Evolutionary conservation across 176 grass and related monocot species (phyloP).

Genomic region (Olyra latifolia): DNA sequence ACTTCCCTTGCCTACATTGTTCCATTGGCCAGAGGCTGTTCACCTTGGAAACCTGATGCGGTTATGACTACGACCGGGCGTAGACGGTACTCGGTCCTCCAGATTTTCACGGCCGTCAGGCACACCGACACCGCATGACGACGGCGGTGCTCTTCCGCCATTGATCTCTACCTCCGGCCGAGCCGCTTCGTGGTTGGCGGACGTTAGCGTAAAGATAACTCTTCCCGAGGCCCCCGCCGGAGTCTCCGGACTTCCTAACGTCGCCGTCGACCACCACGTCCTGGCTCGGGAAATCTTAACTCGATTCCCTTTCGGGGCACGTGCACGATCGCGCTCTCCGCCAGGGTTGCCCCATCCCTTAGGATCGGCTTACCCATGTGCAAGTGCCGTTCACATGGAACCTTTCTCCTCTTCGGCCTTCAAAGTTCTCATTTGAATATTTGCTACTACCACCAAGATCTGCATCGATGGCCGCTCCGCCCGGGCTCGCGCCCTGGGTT

Average conservation of each 20-base stretch:
- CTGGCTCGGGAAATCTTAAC: conserved; percentile 65
- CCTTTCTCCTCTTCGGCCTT: conserved; percentile 79
- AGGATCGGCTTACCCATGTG: conserved; percentile 75
- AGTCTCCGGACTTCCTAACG: conserved; percentile 60
- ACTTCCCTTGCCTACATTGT: too few species aligned
- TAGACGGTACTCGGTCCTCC: conserved; percentile 40
- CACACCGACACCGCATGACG: conserved; percentile 49
- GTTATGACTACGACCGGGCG: conserved; percentile 57
- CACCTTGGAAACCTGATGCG: conserved; percentile 82
- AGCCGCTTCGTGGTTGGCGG: conserved; percentile 45
- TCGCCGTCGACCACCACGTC: conserved; percentile 52
- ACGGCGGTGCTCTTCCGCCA: conserved; percentile 65
- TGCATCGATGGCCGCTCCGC: conserved; percentile 56
- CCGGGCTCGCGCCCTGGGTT: conserved; percentile 54
- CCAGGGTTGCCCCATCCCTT: conserved; percentile 69
- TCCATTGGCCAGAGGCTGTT: conserved; percentile 30
- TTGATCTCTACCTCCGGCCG: conserved; percentile 57
- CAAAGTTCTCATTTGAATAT: conserved; percentile 87
- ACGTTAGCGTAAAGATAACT: conserved; percentile 86
- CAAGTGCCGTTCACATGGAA: conserved; percentile 77
- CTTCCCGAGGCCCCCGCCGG: conserved; percentile 57
- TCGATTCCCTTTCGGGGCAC: not conserved
- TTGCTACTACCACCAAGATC: conserved; percentile 76
- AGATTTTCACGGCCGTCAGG: conserved; percentile 67
- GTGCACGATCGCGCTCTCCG: conserved; percentile 15